Evolutionary conservation across 805 yeast species (phyloP).

Genomic region (Suhomyces sp.): DNA sequence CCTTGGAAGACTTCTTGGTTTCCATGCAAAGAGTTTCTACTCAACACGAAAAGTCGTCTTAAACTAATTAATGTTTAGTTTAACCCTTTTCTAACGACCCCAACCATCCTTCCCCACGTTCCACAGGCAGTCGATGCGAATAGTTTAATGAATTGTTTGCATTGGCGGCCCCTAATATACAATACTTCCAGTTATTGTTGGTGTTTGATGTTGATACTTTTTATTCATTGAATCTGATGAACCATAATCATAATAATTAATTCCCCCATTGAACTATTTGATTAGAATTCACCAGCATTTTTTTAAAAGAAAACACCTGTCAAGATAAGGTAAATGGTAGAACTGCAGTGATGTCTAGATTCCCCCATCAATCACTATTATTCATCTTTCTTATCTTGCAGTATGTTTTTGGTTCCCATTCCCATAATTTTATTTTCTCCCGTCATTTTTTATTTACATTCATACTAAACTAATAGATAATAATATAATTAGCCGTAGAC

Average conservation of each 20-base stretch:
- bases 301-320: not conserved
- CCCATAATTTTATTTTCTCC: conserved; percentile 9
- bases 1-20: conserved; percentile 78
- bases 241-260: not conserved
- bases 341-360: not conserved
- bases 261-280: not conserved
- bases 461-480: conserved; percentile 27
- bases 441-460: conserved; percentile 8
- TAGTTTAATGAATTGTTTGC: not conserved
- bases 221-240: not conserved
- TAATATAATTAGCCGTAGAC: conserved; percentile 14
- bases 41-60: conserved; percentile 79
- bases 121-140: not conserved
- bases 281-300: not conserved
- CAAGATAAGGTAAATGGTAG: conserved; percentile 1
- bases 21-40: conserved; percentile 89
- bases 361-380: conserved; percentile 5
- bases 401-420: conserved; percentile 8
- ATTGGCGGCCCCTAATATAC: not conserved
- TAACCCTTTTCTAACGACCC: not conserved
- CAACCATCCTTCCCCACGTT: not conserved
- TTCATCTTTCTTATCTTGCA: not conserved
- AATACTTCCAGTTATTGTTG: not conserved
- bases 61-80: conserved; percentile 16
- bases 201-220: conserved; percentile 4